Conservation (phyloP, 176 grass and related monocot genomes). For the Calamus simplicifolius region DNA sequence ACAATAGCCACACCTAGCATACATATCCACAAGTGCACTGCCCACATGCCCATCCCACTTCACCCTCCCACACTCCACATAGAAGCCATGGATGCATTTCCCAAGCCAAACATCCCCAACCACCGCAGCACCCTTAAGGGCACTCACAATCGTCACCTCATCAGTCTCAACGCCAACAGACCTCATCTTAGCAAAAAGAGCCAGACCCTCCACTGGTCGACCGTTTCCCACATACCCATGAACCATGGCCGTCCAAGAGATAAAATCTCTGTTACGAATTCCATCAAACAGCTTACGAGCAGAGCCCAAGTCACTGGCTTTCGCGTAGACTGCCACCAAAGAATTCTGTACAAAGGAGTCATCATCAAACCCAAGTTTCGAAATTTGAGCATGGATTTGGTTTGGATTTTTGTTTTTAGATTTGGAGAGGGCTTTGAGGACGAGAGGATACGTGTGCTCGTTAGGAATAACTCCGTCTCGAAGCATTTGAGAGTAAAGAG, state of each 20-base stretch:
- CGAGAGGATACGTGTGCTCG: conserved; percentile 17
- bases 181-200: conserved; percentile 6
- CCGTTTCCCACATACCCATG: conserved; percentile 1
- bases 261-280: background rate
- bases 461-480: conserved; percentile 8
- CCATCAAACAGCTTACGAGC: conserved; percentile 9
- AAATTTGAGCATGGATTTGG: conserved; percentile 14
- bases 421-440: conserved; percentile 16
- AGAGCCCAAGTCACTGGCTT: background rate
- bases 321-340: conserved; percentile 7
- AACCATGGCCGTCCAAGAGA: conserved; percentile 18
- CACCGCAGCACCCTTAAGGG: conserved; percentile 11
- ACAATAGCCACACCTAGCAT: conserved; percentile 1
- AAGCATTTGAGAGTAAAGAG: conserved; percentile 12
- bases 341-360: conserved; percentile 18
- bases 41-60: conserved; percentile 14
- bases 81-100: conserved; percentile 24
- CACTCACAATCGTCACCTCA: conserved; percentile 11
- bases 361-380: background rate
- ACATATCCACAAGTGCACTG: conserved; percentile 17
- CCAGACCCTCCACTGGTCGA: background rate
- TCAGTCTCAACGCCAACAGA: conserved; percentile 7
- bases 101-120: conserved; percentile 14
- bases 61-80: conserved; percentile 13
- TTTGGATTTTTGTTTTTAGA: background rate